Percentiles rank a stretch among this genome's conserved stretches.
Evolutionary conservation across 1,139 yeast genomes (phyloP).

Genomic region (Debaryomyces sp.): DNA sequence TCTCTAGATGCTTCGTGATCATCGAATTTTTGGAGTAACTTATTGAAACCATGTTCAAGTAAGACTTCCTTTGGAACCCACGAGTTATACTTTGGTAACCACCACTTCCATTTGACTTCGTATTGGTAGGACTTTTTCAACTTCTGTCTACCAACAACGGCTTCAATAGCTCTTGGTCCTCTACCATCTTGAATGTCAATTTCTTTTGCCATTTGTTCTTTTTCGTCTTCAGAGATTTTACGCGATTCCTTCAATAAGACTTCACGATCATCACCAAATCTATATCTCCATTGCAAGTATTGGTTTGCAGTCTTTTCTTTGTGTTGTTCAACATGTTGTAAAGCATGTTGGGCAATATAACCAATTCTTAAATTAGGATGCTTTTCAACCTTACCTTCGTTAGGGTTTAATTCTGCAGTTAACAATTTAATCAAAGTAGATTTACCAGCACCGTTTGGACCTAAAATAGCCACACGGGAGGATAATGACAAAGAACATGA

Average conservation of each 20-base stretch:
- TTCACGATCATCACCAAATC: constrained; percentile 98
- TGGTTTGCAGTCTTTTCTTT: constrained; percentile 98
- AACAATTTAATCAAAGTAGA: constrained; percentile 90
- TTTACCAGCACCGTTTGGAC: constrained; percentile 99
- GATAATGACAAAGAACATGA: constrained; percentile 88
- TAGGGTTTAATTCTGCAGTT: constrained; percentile 89
- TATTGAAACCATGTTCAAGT: constrained; percentile 80
- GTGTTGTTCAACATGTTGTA: constrained; percentile 96
- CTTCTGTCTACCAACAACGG: constrained; percentile 96
- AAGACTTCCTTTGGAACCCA: constrained; percentile 88
- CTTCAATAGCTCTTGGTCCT: constrained; percentile 87
- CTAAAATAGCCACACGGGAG: constrained; percentile 94
- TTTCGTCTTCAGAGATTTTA: constrained; percentile 82
- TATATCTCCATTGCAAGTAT: constrained; percentile 97
- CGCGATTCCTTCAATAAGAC: constrained; percentile 91
- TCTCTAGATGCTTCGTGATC: constrained; percentile 99
- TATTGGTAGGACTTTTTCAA: constrained; percentile 95
- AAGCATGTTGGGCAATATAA: constrained; percentile 97
- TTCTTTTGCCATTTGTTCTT: constrained; percentile 74
- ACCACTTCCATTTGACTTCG: constrained; percentile 91
- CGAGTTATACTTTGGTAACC: constrained; percentile 92
- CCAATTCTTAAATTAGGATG: constrained; percentile 98
- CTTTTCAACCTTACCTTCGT: constrained; percentile 88
- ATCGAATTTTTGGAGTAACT: constrained; percentile 90
- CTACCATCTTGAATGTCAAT: constrained; percentile 85